Base-by-base conservation (phyloP, 2,329 filamentous ascomycete genomes). In the Nemania diffusa region DNA sequence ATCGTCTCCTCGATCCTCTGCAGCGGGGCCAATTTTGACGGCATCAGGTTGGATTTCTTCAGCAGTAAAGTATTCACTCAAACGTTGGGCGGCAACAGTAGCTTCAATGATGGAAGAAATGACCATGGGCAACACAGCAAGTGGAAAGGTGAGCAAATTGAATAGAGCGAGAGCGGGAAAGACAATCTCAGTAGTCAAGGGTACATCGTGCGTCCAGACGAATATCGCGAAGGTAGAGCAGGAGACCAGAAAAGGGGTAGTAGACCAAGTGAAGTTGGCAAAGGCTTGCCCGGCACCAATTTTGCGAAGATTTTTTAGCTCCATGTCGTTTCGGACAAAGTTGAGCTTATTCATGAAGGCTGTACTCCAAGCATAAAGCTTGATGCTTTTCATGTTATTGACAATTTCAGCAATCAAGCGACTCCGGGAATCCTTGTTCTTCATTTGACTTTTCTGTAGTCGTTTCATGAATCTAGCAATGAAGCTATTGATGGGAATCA, bases 331-430 rank as follows among this genome's bases (percentile, higher is more conserved):
- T 80, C 96, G 90, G 68, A 99, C 94, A 78, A 92, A 92, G 81
- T 96, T 98, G 66, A 99, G 88, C 81, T 97, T 97, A 80, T 94
- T 96, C 90, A 97, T 97, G 78, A 99, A 99, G 15, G 96, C 95
- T 32, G 91, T 91, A 34, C 94, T 95, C 96, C 96, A 99, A 32
- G 96, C 96, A 78, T 97, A 99, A 22, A 99, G 88, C 83, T 99
- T 99, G 84, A 99, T 96, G 78, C 94, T 97, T 84, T 99, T 99
- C 92, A 99, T 99, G 81, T 98, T 98, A 84, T 97, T 97, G 76
- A 99, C 85, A 72, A 99, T 99, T 80, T 99, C 96, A 6, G 95
- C 97, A 85, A 98, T 97, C 65, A 99, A 83, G 57, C 95, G 89
- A 53, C 94, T 97, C 76, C 96, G 89, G 44, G 94, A 88, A 76